Conservation (phyloP, 1,139 yeast species). For the Lodderomyces oxycetoniae region DNA sequence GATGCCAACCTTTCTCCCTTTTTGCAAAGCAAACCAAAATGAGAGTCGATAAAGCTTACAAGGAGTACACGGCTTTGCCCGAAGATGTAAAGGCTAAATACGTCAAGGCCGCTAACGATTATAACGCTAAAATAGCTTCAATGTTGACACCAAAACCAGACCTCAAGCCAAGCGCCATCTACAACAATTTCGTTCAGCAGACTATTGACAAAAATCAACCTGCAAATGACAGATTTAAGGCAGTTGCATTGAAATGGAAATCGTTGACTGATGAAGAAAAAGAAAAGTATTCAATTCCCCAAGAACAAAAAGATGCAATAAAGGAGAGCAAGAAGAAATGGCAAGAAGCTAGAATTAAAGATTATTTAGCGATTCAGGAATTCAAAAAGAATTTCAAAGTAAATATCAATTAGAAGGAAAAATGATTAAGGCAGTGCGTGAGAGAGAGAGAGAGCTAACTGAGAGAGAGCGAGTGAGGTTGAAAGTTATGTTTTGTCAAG, state of each 20-base stretch:
- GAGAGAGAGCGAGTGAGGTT: not conserved
- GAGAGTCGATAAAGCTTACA: conserved; percentile 8
- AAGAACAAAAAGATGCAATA: conserved; percentile 16
- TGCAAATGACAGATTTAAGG: conserved; percentile 24
- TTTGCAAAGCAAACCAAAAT: conserved; percentile 18
- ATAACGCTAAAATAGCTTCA: conserved; percentile 24
- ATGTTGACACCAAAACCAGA: conserved; percentile 38
- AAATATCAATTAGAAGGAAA: too few species aligned
- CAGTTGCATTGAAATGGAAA: conserved; percentile 29
- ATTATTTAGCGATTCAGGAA: conserved; percentile 15
- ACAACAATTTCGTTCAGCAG: conserved; percentile 29
- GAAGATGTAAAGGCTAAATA: conserved; percentile 25
- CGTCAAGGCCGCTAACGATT: conserved; percentile 22
- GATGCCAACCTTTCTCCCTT: conserved; percentile 4
- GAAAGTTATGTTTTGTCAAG: too few species aligned
- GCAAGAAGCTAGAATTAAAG: conserved; percentile 24
- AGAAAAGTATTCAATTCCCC: conserved; percentile 21
- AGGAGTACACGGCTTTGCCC: conserved; percentile 13
- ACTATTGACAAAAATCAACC: conserved; percentile 24
- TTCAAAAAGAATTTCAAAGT: conserved; percentile 8
- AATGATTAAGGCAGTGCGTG: too few species aligned
- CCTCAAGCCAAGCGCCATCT: conserved; percentile 27
- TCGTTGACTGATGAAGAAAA: conserved; percentile 27
- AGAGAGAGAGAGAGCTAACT: not conserved
- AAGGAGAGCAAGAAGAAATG: conserved; percentile 23